phyloP scores from a whole-genome alignment of 2,329 filamentous ascomycete species.

The Cryphonectria nitschkei region DNA sequence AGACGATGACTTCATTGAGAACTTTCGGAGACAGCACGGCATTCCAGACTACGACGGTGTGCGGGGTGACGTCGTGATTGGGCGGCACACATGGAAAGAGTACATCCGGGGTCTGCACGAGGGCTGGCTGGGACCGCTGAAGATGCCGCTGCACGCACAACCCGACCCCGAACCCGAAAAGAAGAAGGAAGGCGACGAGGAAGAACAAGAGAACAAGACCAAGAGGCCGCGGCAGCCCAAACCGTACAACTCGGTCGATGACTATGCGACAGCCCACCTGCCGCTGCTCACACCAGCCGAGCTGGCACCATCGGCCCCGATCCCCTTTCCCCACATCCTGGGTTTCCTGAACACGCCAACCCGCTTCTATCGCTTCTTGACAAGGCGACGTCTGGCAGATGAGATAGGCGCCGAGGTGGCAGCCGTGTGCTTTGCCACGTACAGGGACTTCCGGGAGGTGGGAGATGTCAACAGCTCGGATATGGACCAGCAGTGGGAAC shows the following conservation, averaged over 20 bases:
- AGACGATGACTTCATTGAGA: slow-evolving; percentile 64
- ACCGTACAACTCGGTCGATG: slow-evolving; percentile 73
- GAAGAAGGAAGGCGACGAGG: slow-evolving; percentile 31
- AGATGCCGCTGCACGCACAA: slow-evolving; percentile 54
- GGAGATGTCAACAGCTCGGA: slow-evolving; percentile 35
- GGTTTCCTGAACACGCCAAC: slow-evolving; percentile 90
- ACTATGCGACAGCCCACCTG: slow-evolving; percentile 70
- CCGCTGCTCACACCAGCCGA: slow-evolving; percentile 69
- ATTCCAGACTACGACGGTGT: slow-evolving; percentile 74
- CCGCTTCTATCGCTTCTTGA: slow-evolving; percentile 86
- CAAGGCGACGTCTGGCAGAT: slow-evolving; percentile 82
- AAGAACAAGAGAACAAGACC: slow-evolving; percentile 52
- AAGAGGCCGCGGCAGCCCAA: slow-evolving; percentile 65
- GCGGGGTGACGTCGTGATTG: slow-evolving; percentile 85
- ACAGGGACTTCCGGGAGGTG: slow-evolving; percentile 53
- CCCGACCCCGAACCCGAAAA: slow-evolving; percentile 34
- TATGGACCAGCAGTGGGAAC: slow-evolving; percentile 54
- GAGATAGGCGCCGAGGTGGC: slow-evolving; percentile 86
- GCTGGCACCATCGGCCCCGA: slow-evolving; percentile 72
- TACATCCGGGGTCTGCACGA: slow-evolving; percentile 93
- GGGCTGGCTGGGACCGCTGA: slow-evolving; percentile 89
- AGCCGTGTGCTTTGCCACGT: slow-evolving; percentile 72
- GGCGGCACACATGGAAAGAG: slow-evolving; percentile 95
- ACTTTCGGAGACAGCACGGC: slow-evolving; percentile 66
- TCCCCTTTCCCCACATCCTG: slow-evolving; percentile 86